Evolutionary conservation across 352 stramenopile species (phyloP), one percentile per base, ranked within the genome.

Genomic region (Poterioochromonas sp.): DNA sequence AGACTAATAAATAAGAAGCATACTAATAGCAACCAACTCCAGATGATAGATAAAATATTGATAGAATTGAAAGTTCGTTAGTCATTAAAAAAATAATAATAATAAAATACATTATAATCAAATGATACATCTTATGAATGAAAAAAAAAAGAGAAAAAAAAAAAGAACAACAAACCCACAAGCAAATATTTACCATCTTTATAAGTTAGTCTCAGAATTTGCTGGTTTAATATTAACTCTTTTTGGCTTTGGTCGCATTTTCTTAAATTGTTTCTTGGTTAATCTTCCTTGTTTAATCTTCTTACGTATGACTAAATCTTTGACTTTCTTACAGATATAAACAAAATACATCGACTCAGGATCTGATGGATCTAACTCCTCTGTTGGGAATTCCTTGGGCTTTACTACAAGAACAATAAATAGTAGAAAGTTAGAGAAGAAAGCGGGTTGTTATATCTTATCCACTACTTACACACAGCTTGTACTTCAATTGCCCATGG

Each of bases 261-360:
- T 62, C 22, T 35, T 60, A 20, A 37, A 8, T 71, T 71, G 29
- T 39, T 62, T 76, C 43, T 15, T 34, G 8, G 5, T 63, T 26
- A 64, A 11, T 41, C 32, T 37, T 26, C 32, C 32, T 26, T 29
- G 18, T 29, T 76, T 65, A 29, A 78, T 29, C n/a, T 69, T 47
- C 47, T 78, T 63, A 12, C 32, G 71, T 26, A 65, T 37, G 12
- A 65, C 71, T 11, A 78, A 26, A 29, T 78, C 47, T 1, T 15
- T 58, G 0, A 1, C 18, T 43, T 68, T 78, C 32, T 51, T 8
- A 29, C 49, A 69, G 3, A 78, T 34, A 39, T 78, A 78, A 5
- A 78, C 32, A 29, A 78, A 78, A 29, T 78, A 78, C n/a, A 69
- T 47, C 5, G 43, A 68, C 8, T 26, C 71, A 34, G 71, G 71